A percentile compares a stretch with the other conserved stretches of the same genome.
These are phyloP conservation scores for Phytophthora hibernalis DNA, from an alignment of 352 stramenopile species.

Conservation along the genomic window DNA sequence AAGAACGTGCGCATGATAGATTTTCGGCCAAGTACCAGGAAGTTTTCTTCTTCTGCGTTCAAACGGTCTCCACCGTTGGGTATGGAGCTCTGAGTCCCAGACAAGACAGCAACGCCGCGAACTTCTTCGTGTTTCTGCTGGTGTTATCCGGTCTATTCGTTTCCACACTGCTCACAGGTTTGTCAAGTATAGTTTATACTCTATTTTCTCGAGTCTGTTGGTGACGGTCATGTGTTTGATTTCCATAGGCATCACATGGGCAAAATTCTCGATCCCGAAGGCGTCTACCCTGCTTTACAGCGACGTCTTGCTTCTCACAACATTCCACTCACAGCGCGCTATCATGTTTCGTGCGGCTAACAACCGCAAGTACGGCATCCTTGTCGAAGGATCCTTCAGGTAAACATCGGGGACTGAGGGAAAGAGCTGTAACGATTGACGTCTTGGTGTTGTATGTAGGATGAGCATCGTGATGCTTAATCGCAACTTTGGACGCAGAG, in stretches of 20 bases:
- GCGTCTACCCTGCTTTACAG: constrained; percentile 59
- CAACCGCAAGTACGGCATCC: constrained; percentile 55
- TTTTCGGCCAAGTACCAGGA: constrained; percentile 36
- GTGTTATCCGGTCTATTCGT: constrained; percentile 49
- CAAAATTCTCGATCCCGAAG: constrained; percentile 73
- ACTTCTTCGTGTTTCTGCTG: constrained; percentile 71
- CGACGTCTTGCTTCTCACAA: constrained; percentile 54
- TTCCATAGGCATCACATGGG: constrained; percentile 55
- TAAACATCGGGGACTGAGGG: constrained; percentile 16
- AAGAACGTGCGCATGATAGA: constrained; percentile 14
- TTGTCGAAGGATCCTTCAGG: constrained; percentile 70
- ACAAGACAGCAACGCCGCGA: constrained; percentile 52
- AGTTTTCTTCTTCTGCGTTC: constrained; percentile 67
- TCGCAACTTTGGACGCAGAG: constrained; percentile 43
- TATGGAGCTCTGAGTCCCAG: constrained; percentile 57
- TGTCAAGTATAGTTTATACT: background rate
- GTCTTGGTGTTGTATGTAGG: constrained; percentile 21
- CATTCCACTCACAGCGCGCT: constrained; percentile 56
- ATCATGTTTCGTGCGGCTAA: constrained; percentile 72
- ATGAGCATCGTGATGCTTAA: constrained; percentile 66
- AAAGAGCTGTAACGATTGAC: background rate
- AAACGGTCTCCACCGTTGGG: constrained; percentile 70
- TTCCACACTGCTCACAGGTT: constrained; percentile 58
- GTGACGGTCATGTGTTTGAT: background rate
- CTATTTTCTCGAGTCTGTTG: background rate